Evolutionary conservation across 352 stramenopile genomes (phyloP), one percentile per base, ranked within the genome.

Genomic region (Phytophthora sojae): DNA sequence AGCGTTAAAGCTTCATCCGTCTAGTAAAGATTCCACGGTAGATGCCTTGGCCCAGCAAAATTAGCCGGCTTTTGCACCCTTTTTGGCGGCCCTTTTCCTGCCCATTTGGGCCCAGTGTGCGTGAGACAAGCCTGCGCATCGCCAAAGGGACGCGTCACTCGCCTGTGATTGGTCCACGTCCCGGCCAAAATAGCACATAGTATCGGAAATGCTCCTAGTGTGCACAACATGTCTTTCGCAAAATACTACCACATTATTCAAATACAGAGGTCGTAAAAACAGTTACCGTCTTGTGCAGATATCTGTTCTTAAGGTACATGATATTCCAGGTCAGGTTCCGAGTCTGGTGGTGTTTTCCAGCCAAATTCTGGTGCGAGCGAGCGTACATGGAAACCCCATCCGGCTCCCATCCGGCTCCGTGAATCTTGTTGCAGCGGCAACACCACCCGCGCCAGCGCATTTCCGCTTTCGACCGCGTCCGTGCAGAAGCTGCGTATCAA

Each of bases 391-490:
- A 19, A 55, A 59, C 64, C 63, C 63, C 25, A 70, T 64, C 63
- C 3, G 19, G 26, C 26, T 7, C 26, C 26, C 26, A 30, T 30
- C 26, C 26, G 26, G 5, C 26, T 30, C 2, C 7, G 4, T 3
- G 47, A 70, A 70, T 71, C 64, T 69, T 64, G 62, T 61, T 14
- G 32, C 61, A 59, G 42, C 30, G 21, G 19, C 29, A 32, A 14
- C n/a, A 30, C 26, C 26, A 30, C 21, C 21, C 21, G 9, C 30
- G n/a, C 11, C 42, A 44, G 19, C 37, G 29, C 70, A 77, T 71
- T 77, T 71, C 51, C 35, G 26, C 45, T 75, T 77, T 77, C 54
- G 60, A 60, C 23, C 29, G 25, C 42, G 26, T 61, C 19, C 42
- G 32, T 42, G 25, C 37, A 37, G 32, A 37, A 54, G 6, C 44